Base-by-base conservation (phyloP, 352 stramenopile genomes). In the Pythium brachiatum region DNA sequence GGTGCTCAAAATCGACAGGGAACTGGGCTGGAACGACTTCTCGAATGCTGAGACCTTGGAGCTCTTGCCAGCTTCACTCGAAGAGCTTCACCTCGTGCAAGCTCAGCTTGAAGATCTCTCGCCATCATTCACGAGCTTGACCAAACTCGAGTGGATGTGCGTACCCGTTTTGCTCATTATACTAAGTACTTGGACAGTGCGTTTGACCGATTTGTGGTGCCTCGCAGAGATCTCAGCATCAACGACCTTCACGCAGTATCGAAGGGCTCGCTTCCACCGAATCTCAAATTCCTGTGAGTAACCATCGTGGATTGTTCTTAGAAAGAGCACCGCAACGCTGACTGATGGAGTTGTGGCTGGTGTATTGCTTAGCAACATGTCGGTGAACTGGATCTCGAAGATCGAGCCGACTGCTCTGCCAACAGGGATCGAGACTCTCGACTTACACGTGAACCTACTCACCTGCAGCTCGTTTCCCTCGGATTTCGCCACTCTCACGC, bases 11-110 rank as follows among this genome's bases (percentile, higher is more conserved):
- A 20, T 44, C 11, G 8, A 29, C 27, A 81, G 74, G 18, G 69
- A 81, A 18, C 64, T 79, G 0, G 69, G 68, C 12, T 73, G 57
- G 68, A 81, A 81, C 52, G 57, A 68, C 4, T 75, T 79, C 32
- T 68, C 62, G 29, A 36, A 71, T 11, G 34, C 69, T 1, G 43
- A 50, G n/a, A 29, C 57, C 7, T 44, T 81, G 46, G 53, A 47
- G 7, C 29, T 57, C 0, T 71, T 81, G 0, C 74, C 74, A 11
- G 25, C n/a, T 13, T 69, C 71, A 2, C 32, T 81, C 13, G 50
- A 70, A 20, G 27, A 66, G 8, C 53, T 81, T 8, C 63, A 75
- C 12, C 21, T 79, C 12, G 56, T 60, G 12, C 11, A 48, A 25
- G 69, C 54, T 9, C 47, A 52, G 23, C 31, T 81, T 8, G n/a